These are phyloP conservation scores for Botrytis elliptica DNA, from an alignment of 2,329 filamentous ascomycete genomes.

Conservation along the genomic window DNA sequence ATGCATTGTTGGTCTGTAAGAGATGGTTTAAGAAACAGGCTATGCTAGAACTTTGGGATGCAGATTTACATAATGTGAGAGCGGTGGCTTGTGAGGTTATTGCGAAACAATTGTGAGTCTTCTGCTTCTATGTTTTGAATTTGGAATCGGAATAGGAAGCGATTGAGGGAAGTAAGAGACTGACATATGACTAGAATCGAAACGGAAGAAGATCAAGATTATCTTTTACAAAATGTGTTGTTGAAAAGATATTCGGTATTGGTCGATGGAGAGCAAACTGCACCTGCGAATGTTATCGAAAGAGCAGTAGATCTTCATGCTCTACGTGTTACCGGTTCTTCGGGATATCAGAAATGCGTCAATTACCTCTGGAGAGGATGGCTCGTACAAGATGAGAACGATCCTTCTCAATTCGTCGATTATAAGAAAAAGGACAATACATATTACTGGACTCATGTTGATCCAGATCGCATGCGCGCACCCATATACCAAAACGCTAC, in stretches of 20 bases:
- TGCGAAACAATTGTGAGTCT: constrained; percentile 68
- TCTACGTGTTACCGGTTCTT: constrained; percentile 81
- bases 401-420: constrained; percentile 84
- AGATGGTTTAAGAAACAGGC: constrained; percentile 79
- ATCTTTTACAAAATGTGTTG: constrained; percentile 76
- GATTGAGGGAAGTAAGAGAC: constrained; percentile 36
- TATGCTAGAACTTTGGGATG: constrained; percentile 83
- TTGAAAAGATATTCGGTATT: constrained; percentile 87
- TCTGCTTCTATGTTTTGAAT: neutral
- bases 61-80: constrained; percentile 75
- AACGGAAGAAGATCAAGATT: constrained; percentile 72
- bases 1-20: constrained; percentile 43
- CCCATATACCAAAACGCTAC: constrained; percentile 90
- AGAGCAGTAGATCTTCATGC: constrained; percentile 92
- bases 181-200: constrained; percentile 65
- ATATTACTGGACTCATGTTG: constrained; percentile 76
- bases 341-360: constrained; percentile 91
- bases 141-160: neutral
- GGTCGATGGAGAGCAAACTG: constrained; percentile 66
- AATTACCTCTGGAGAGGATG: constrained; percentile 91
- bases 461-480: constrained; percentile 91
- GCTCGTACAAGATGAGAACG: constrained; percentile 92
- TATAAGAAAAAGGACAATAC: constrained; percentile 81
- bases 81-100: constrained; percentile 86
- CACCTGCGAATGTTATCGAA: constrained; percentile 85